phyloP scores from a whole-genome alignment of 1,284 basidiomycete species.

The Sanguinoderma infundibulare region DNA sequence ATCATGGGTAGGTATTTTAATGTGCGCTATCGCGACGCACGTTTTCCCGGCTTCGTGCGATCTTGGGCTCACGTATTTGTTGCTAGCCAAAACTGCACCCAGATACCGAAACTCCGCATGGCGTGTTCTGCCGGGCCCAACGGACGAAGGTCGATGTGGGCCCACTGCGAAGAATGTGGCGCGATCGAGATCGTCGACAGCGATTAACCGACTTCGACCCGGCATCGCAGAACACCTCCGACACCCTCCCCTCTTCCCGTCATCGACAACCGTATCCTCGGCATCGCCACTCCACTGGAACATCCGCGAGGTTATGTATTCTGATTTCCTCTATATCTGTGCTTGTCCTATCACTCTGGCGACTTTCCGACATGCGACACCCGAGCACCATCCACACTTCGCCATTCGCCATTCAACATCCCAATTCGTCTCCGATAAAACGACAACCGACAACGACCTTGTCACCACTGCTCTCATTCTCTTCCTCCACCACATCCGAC shows the following conservation, averaged over 20 bases:
- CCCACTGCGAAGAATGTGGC: constrained; percentile 84
- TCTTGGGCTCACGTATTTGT: constrained; percentile 26
- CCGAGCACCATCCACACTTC: constrained; percentile 1
- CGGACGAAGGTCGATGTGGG: constrained; percentile 72
- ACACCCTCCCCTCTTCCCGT: background rate
- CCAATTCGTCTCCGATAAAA: constrained; percentile 14
- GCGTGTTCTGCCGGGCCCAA: constrained; percentile 41
- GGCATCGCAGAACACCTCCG: background rate
- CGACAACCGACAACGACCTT: constrained; percentile 20
- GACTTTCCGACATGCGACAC: constrained; percentile 12
- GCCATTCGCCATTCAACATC: constrained; percentile 7
- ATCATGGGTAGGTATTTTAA: constrained; percentile 68
- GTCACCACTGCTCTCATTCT: background rate
- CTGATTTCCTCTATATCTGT: constrained; percentile 22
- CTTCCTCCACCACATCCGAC: constrained; percentile 9
- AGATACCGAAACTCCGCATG: constrained; percentile 66
- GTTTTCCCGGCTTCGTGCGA: constrained; percentile 5
- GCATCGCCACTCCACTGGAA: constrained; percentile 7
- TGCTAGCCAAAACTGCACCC: constrained; percentile 65
- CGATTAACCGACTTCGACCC: constrained; percentile 44
- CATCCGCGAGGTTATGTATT: constrained; percentile 8
- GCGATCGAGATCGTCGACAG: constrained; percentile 85
- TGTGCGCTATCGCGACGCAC: background rate
- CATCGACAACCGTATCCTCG: background rate
- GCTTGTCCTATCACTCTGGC: constrained; percentile 19